Evolutionary conservation across 2,329 filamentous ascomycete species (phyloP).

Genomic region (Beauveria sp.): DNA sequence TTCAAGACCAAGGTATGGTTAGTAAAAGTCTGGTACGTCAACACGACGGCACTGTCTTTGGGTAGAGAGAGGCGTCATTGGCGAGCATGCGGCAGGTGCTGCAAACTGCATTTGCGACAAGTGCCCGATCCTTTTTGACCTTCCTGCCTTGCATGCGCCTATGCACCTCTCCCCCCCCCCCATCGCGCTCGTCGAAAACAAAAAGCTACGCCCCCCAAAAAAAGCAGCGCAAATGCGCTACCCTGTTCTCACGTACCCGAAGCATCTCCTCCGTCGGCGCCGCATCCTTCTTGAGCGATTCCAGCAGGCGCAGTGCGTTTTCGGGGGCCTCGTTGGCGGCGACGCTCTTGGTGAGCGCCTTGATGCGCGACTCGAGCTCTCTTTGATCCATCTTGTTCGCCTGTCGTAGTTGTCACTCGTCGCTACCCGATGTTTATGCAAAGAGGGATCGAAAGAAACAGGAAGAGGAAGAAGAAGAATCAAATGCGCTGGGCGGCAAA

Average conservation of each 20-base stretch:
- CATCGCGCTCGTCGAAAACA: neutral
- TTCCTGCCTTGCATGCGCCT: no score
- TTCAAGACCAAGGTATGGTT: neutral
- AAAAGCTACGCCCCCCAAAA: neutral
- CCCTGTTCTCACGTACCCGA: slow-evolving; percentile 46
- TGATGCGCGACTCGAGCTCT: slow-evolving; percentile 69
- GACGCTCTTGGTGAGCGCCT: slow-evolving; percentile 73
- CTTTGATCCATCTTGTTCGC: slow-evolving; percentile 61
- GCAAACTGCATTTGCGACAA: neutral
- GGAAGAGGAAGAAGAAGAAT: no score
- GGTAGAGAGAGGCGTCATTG: neutral
- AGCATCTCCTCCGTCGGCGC: slow-evolving; percentile 83
- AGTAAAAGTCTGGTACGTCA: neutral
- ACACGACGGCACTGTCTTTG: neutral
- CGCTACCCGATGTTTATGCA: no score
- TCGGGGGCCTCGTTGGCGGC: slow-evolving; percentile 65
- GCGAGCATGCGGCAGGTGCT: neutral
- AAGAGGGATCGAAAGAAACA: no score
- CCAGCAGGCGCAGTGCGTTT: slow-evolving; percentile 66
- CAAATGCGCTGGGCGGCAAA: no score
- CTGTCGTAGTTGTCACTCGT: no score
- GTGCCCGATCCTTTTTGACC: no score
- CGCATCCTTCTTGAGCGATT: slow-evolving; percentile 71
- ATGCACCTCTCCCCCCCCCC: neutral
- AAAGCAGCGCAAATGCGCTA: no score